Conservation (phyloP, 2,329 filamentous ascomycete genomes). For the Lanzia echinophila region DNA sequence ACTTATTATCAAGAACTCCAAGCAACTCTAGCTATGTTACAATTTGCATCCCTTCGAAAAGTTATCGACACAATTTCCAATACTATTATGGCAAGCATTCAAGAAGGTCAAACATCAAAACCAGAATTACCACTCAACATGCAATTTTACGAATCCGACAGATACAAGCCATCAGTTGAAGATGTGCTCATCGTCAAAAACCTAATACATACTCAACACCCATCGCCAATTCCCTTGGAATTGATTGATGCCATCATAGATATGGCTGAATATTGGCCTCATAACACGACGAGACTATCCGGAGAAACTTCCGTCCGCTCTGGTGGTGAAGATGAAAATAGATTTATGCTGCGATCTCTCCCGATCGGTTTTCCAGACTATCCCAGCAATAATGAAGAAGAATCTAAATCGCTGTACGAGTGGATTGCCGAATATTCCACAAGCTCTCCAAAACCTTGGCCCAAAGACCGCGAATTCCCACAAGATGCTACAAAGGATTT, state of each 20-base stretch:
- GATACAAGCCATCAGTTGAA: conserved; percentile 34
- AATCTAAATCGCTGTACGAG: conserved; percentile 5
- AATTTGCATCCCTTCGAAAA: neutral
- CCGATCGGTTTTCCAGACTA: conserved; percentile 21
- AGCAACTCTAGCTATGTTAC: neutral
- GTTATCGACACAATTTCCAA: conserved; percentile 1
- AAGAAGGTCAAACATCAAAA: neutral
- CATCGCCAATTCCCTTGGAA: conserved; percentile 44
- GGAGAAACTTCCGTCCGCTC: conserved; percentile 9
- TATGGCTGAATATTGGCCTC: conserved; percentile 56
- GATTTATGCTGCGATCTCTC: conserved; percentile 33
- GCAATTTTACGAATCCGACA: conserved; percentile 9
- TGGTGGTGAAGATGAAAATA: conserved; percentile 29
- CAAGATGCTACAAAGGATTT: conserved; percentile 19
- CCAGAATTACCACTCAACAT: neutral
- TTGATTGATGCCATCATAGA: conserved; percentile 51
- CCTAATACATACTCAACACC: conserved; percentile 35
- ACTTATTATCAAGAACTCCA: neutral
- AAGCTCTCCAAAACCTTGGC: conserved; percentile 14
- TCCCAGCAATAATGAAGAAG: neutral
- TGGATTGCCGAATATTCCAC: conserved; percentile 5
- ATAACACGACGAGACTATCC: conserved; percentile 30
- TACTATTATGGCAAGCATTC: neutral
- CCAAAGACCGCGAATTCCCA: conserved; percentile 1
- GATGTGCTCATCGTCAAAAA: conserved; percentile 46